phyloP scores from a whole-genome alignment of 2,329 filamentous ascomycete genomes.

The Fonsecaea multimorphosa region DNA sequence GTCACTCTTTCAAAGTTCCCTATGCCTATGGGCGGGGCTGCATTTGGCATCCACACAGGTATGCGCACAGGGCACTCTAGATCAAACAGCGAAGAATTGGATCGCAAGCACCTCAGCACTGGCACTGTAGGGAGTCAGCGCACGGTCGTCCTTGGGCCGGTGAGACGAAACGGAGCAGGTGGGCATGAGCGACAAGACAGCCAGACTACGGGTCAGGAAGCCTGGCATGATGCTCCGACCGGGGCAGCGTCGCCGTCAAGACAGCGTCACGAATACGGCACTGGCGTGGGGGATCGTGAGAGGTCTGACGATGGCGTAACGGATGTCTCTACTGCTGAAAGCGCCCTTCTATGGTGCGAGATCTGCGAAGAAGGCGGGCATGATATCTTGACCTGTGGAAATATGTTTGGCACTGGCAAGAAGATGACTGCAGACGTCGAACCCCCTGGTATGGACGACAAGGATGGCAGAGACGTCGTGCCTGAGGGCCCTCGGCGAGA shows the following conservation, averaged over 20 bases:
- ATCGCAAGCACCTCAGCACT: conserved; percentile 34
- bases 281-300: conserved; percentile 60
- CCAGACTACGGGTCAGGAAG: conserved; percentile 12
- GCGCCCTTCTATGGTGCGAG: conserved; percentile 76
- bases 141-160: conserved; percentile 34
- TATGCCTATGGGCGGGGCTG: conserved; percentile 28
- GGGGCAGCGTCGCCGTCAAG: conserved; percentile 16
- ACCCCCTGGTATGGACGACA: neutral
- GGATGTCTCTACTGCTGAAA: conserved; percentile 69
- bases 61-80: conserved; percentile 46
- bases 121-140: conserved; percentile 34
- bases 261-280: conserved; percentile 28
- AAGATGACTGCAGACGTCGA: conserved; percentile 1
- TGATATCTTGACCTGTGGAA: conserved; percentile 91
- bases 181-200: conserved; percentile 15
- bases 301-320: conserved; percentile 45
- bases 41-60: conserved; percentile 36
- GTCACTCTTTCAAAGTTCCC: conserved; percentile 36
- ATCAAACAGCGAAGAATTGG: conserved; percentile 38
- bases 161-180: conserved; percentile 10
- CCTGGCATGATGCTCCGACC: conserved; percentile 22
- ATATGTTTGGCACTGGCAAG: conserved; percentile 68
- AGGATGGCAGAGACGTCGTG: neutral
- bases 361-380: conserved; percentile 92
- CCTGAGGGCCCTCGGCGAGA: neutral